phyloP scores from a whole-genome alignment of 495 filamentous ascomycete species.

The Tuber umbilicatum region DNA sequence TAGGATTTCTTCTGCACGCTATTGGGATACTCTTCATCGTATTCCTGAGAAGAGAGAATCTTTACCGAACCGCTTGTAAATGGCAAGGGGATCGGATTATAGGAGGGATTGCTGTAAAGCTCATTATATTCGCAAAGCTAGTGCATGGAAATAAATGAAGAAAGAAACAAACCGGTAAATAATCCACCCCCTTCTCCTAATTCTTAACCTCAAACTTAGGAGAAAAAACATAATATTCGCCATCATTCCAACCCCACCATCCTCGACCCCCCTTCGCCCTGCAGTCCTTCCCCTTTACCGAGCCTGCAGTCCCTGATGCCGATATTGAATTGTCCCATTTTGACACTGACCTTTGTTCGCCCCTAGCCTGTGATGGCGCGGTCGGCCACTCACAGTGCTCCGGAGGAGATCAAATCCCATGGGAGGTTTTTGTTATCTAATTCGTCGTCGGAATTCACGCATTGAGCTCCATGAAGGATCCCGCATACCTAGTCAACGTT shows the following conservation, averaged over 20 bases:
- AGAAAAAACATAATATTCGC: constrained; percentile 65
- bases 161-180: constrained; percentile 51
- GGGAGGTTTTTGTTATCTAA: constrained; percentile 73
- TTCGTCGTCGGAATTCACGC: constrained; percentile 90
- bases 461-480: constrained; percentile 59
- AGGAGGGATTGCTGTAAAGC: constrained; percentile 78
- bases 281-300: constrained; percentile 69
- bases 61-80: constrained; percentile 84
- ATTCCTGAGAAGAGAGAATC: constrained; percentile 65
- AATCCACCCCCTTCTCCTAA: constrained; percentile 75
- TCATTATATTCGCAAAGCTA: constrained; percentile 57
- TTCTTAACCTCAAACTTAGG: constrained; percentile 80
- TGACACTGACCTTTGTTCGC: constrained; percentile 65
- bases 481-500: constrained; percentile 49
- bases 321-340: constrained; percentile 77
- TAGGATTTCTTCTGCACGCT: constrained; percentile 68
- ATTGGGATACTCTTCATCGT: constrained; percentile 61
- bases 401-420: constrained; percentile 84
- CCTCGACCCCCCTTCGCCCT: constrained; percentile 62
- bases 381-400: constrained; percentile 20
- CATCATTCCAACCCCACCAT: constrained; percentile 53
- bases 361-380: constrained; percentile 41
- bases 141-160: constrained; percentile 10
- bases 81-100: constrained; percentile 72
- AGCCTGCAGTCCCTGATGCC: constrained; percentile 73